Conservation (phyloP, 352 stramenopile genomes). For the Peronospora destructor region DNA sequence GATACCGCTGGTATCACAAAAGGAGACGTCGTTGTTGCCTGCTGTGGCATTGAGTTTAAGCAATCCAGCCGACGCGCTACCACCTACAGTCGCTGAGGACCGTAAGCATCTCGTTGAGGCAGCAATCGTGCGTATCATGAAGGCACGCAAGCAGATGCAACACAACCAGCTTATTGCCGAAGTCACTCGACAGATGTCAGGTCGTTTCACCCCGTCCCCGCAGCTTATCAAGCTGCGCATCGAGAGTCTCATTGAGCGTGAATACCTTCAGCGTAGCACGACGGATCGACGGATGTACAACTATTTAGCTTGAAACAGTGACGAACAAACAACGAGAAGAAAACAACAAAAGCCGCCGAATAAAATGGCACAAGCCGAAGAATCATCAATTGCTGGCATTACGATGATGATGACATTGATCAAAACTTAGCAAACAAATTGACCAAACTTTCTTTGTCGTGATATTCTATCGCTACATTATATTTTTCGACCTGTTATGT, state of each 20-base stretch:
- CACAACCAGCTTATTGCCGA: slow-evolving; percentile 90
- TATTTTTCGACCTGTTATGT: too few relatives aligned
- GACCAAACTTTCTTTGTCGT: too few relatives aligned
- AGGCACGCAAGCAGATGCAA: slow-evolving; percentile 88
- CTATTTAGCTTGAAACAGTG: slow-evolving; percentile 91
- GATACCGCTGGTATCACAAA: slow-evolving; percentile 81
- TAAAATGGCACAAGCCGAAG: neutral
- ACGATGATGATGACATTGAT: neutral
- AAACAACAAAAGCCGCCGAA: neutral
- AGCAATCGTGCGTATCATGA: slow-evolving; percentile 94
- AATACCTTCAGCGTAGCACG: slow-evolving; percentile 95
- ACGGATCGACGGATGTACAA: slow-evolving; percentile 92
- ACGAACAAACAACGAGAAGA: neutral
- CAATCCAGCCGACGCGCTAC: slow-evolving; percentile 65
- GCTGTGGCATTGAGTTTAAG: slow-evolving; percentile 24
- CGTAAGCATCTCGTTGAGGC: slow-evolving; percentile 93
- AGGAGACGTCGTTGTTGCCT: slow-evolving; percentile 61
- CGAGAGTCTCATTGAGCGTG: slow-evolving; percentile 97
- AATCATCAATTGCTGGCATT: neutral
- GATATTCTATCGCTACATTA: too few relatives aligned
- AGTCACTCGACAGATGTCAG: slow-evolving; percentile 78
- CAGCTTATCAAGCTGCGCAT: slow-evolving; percentile 98
- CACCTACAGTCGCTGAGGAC: slow-evolving; percentile 91
- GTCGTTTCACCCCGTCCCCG: slow-evolving; percentile 90
- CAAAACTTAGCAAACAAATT: neutral